Conservation (phyloP, 192 early-diverging fungal genomes). For the Lunasporangiospora selenospora region DNA sequence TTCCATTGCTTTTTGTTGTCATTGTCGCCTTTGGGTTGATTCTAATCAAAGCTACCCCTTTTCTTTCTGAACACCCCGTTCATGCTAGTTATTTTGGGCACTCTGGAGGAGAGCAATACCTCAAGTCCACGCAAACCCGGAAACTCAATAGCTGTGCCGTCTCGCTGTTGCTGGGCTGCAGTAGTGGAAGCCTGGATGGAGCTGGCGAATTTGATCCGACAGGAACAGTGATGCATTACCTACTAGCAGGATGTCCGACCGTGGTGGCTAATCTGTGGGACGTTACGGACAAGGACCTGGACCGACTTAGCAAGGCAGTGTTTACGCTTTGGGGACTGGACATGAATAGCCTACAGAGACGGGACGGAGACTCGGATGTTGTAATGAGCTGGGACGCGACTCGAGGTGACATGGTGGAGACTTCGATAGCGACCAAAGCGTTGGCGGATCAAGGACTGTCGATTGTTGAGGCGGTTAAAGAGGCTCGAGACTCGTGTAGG, state of each 20-base stretch:
- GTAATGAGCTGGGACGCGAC: too few species aligned
- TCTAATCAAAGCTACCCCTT: too few species aligned
- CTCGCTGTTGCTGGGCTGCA: constrained; percentile 92
- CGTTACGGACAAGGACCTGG: constrained; percentile 96
- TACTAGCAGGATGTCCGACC: constrained; percentile 84
- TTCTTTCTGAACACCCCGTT: too few species aligned
- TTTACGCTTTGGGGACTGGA: constrained; percentile 78
- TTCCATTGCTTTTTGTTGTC: too few species aligned
- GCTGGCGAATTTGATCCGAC: constrained; percentile 90
- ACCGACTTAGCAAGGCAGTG: constrained; percentile 79
- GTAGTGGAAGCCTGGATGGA: constrained; percentile 79
- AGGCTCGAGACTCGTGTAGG: constrained; percentile 73
- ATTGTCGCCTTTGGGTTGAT: too few species aligned
- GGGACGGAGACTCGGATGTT: too few species aligned
- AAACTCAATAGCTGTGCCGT: constrained; percentile 75
- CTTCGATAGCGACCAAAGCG: background rate
- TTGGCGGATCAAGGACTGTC: constrained; percentile 48
- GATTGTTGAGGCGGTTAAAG: constrained; percentile 77
- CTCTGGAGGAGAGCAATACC: constrained; percentile 88
- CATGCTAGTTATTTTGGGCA: constrained; percentile 89
- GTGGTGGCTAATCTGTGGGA: constrained; percentile 98
- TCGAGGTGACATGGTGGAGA: background rate
- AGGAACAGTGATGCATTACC: constrained; percentile 84
- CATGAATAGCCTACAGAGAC: constrained; percentile 10
- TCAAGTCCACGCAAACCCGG: constrained; percentile 70